Evolutionary conservation across 495 filamentous ascomycete genomes (phyloP).

Genomic region (Annulohypoxylon bovei): DNA sequence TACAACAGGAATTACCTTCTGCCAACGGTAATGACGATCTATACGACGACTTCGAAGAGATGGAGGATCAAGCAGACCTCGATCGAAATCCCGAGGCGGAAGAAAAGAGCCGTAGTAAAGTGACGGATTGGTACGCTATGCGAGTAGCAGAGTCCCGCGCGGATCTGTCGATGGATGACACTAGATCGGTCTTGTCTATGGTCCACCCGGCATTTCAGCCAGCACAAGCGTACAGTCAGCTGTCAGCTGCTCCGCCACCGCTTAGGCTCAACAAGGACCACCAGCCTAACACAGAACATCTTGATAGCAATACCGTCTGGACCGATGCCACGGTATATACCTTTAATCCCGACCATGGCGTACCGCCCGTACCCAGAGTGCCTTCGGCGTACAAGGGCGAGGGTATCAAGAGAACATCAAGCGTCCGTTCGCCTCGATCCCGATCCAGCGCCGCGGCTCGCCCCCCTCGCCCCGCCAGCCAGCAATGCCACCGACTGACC

Average conservation of each 20-base stretch:
- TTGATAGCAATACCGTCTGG: conserved; percentile 12
- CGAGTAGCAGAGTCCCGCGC: conserved; percentile 1
- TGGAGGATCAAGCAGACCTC: conserved; percentile 14
- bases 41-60: conserved; percentile 14
- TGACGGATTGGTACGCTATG: conserved; percentile 40
- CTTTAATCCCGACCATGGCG: not conserved
- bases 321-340: conserved; percentile 39
- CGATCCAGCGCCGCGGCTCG: not conserved
- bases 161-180: conserved; percentile 12
- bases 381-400: conserved; percentile 25
- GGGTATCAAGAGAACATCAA: not conserved
- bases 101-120: conserved; percentile 29
- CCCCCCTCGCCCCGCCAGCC: not conserved
- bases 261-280: conserved; percentile 25
- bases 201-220: conserved; percentile 47
- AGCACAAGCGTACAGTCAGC: not conserved
- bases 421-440: not conserved
- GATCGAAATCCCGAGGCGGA: conserved; percentile 23
- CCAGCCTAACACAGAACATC: not conserved
- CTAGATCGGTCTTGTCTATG: conserved; percentile 38
- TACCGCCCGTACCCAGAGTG: conserved; percentile 30
- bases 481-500: not conserved
- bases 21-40: not conserved
- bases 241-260: conserved; percentile 35
- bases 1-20: not conserved